Percentiles rank a stretch among this genome's conserved stretches.
Conservation (phyloP, 2,329 filamentous ascomycete species). For the Xylaria arbuscula region DNA sequence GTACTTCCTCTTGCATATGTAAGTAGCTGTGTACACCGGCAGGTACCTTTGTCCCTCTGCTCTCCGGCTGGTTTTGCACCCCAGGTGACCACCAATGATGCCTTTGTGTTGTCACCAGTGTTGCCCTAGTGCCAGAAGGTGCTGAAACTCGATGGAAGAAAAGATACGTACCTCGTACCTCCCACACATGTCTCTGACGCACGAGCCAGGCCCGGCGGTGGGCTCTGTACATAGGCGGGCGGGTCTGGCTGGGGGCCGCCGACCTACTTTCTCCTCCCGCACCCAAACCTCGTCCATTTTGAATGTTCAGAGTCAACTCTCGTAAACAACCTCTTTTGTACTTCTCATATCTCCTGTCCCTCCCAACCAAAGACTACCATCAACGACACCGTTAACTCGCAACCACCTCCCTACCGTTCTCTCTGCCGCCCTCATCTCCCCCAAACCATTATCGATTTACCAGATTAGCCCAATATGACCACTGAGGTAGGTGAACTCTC, state of each 20-base stretch:
- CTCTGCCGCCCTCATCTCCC: slow-evolving; percentile 22
- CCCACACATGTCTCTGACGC: slow-evolving; percentile 31
- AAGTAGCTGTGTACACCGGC: slow-evolving; percentile 14
- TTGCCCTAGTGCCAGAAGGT: slow-evolving; percentile 17
- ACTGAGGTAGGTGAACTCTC: slow-evolving; percentile 48
- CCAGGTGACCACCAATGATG: slow-evolving; percentile 37
- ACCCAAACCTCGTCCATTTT: slow-evolving; percentile 48
- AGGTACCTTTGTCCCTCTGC: slow-evolving; percentile 21
- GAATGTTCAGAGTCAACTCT: slow-evolving; percentile 44
- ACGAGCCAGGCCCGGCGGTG: slow-evolving; percentile 35
- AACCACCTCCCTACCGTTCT: slow-evolving; percentile 7
- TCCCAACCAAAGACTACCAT: slow-evolving; percentile 31
- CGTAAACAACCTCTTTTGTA: slow-evolving; percentile 46
- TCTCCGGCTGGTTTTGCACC: slow-evolving; percentile 13
- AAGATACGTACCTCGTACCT: slow-evolving; percentile 22
- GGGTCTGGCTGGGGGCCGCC: slow-evolving; percentile 35
- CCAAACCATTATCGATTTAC: slow-evolving; percentile 33
- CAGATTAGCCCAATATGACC: slow-evolving; percentile 47
- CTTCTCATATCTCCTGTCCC: slow-evolving; percentile 34
- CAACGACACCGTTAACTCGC: slow-evolving; percentile 18
- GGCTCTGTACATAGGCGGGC: slow-evolving; percentile 21
- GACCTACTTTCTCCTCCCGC: slow-evolving; percentile 41
- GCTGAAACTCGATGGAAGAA: slow-evolving; percentile 29
- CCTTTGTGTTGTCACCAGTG: slow-evolving; percentile 35
- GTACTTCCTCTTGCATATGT: slow-evolving; percentile 21